Evolutionary conservation across 257 asterid species (phyloP).

Genomic region (Datura wrightii): DNA sequence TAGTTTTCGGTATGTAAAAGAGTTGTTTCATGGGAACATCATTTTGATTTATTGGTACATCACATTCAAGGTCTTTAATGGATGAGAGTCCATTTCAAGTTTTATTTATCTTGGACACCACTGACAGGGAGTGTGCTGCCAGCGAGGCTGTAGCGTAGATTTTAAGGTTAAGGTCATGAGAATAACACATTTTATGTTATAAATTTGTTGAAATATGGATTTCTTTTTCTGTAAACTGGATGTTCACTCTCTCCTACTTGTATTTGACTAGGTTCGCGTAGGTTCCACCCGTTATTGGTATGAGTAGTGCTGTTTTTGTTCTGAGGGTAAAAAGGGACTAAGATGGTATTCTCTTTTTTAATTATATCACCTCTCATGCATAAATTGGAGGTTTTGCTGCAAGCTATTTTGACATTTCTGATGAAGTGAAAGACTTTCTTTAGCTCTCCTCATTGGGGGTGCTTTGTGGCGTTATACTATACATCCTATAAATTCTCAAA

Average conservation of each 20-base stretch:
- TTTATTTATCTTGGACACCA: neutral
- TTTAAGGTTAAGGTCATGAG: neutral
- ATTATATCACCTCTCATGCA: constrained; percentile 1
- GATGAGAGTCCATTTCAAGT: neutral
- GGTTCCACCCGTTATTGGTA: neutral
- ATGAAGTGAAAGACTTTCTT: neutral
- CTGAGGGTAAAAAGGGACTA: neutral
- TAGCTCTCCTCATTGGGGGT: neutral
- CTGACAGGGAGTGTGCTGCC: neutral
- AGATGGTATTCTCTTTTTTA: constrained; percentile 17
- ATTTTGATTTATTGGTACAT: neutral
- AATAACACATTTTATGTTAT: neutral
- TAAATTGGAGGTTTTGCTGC: neutral
- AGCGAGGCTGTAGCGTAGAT: neutral
- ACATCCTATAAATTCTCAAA: neutral
- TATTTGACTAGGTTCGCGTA: neutral
- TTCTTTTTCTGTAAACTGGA: neutral
- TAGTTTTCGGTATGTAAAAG: constrained; percentile 7
- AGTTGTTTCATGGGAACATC: neutral
- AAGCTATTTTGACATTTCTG: neutral
- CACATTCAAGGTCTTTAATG: neutral
- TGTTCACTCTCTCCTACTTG: neutral
- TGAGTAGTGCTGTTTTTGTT: neutral
- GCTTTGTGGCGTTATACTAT: neutral
- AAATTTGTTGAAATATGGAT: neutral